phyloP scores from a whole-genome alignment of 1,284 basidiomycete species.

The Cutaneotrichosporon cavernicola region DNA sequence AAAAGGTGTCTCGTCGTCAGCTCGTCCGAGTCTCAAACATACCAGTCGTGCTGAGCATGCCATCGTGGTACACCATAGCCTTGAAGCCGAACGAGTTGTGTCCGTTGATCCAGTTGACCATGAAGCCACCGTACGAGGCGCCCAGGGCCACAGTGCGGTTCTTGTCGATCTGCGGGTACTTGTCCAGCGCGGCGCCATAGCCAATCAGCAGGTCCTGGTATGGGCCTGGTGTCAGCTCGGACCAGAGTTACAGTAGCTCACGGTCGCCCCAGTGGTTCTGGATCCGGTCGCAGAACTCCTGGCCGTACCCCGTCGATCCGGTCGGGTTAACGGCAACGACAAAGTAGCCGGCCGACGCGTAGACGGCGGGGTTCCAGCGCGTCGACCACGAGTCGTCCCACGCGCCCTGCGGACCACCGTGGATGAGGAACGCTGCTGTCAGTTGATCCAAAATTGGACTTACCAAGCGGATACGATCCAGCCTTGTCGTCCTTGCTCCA shows the following conservation, averaged over 20 bases:
- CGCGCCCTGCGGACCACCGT: conserved; percentile 58
- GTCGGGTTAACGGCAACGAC: conserved; percentile 82
- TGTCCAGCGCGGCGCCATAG: conserved; percentile 67
- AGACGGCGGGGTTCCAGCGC: conserved; percentile 77
- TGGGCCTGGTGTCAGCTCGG: conserved; percentile 53
- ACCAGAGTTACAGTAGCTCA: conserved; percentile 10
- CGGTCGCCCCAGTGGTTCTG: conserved; percentile 50
- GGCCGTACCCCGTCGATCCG: conserved; percentile 82
- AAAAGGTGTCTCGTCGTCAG: conserved; percentile 61
- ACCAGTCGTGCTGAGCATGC: conserved; percentile 56
- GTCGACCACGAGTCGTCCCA: conserved; percentile 83
- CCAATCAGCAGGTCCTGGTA: conserved; percentile 75
- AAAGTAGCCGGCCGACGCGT: conserved; percentile 64
- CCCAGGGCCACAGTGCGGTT: conserved; percentile 69
- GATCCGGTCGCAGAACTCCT: conserved; percentile 75
- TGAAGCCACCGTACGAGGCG: conserved; percentile 54
- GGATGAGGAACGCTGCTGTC: conserved; percentile 47
- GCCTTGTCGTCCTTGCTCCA: conserved; percentile 60
- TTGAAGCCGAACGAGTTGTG: conserved; percentile 87
- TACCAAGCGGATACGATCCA: conserved; percentile 65
- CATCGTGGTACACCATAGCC: conserved; percentile 82
- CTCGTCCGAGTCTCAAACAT: not conserved
- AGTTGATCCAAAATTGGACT: conserved; percentile 1
- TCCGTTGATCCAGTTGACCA: conserved; percentile 83
- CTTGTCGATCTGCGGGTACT: conserved; percentile 74